Conservation (phyloP, 2,329 filamentous ascomycete genomes). For the Nothopassalora personata region DNA sequence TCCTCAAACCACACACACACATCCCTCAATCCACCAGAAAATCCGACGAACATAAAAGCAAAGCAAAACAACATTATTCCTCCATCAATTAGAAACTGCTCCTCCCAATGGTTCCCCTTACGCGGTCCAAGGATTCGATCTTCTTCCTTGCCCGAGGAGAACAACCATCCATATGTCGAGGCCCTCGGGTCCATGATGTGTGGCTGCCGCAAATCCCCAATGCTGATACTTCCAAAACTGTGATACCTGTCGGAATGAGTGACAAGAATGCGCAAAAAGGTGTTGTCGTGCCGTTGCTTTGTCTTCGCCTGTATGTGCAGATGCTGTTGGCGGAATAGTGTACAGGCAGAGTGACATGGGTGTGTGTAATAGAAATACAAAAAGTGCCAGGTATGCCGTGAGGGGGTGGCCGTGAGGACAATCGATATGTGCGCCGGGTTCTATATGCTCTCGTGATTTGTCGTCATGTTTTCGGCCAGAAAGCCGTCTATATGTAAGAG, state of each 20-base stretch:
- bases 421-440: background rate
- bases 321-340: background rate
- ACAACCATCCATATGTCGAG: background rate
- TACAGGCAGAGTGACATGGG: background rate
- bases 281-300: background rate
- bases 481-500: slow-evolving; percentile 14
- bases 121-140: background rate
- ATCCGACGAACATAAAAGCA: background rate
- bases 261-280: slow-evolving; percentile 1
- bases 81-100: background rate
- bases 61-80: background rate
- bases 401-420: background rate
- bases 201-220: background rate
- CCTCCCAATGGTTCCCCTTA: background rate
- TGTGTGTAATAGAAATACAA: background rate
- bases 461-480: slow-evolving; percentile 1
- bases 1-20: background rate
- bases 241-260: background rate
- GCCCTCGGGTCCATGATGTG: background rate
- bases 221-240: background rate
- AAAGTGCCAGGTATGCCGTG: background rate
- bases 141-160: background rate
- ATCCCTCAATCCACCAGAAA: background rate
- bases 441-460: slow-evolving; percentile 7
- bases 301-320: background rate